These are phyloP conservation scores for Adansonia digitata DNA, from an alignment of 345 rosid genomes.

Conservation along the genomic window DNA sequence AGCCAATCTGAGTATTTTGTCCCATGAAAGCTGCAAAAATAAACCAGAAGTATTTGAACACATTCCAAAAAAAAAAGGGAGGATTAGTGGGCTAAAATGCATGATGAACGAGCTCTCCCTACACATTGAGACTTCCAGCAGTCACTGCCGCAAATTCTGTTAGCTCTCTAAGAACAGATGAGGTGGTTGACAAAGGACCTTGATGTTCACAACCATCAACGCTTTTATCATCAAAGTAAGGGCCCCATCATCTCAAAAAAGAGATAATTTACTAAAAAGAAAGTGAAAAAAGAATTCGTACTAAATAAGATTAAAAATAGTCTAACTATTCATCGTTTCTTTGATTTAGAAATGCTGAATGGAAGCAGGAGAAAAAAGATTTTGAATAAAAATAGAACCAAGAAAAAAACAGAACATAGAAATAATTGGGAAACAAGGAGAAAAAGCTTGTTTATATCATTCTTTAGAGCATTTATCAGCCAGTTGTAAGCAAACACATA, in stretches of 20 bases:
- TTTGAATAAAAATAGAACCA: neutral
- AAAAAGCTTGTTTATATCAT: conserved; percentile 70
- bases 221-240: conserved; percentile 75
- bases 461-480: conserved; percentile 67
- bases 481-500: conserved; percentile 14
- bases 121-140: conserved; percentile 61
- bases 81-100: conserved; percentile 1
- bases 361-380: neutral
- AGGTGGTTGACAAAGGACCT: conserved; percentile 72
- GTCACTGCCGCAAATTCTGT: conserved; percentile 60
- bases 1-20: conserved; percentile 69
- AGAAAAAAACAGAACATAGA: neutral
- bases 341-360: neutral
- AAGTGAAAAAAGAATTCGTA: neutral
- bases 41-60: conserved; percentile 22
- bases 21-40: conserved; percentile 68
- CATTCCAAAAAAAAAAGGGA: neutral
- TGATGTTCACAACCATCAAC: conserved; percentile 40
- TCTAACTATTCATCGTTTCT: neutral
- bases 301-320: neutral
- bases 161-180: conserved; percentile 79
- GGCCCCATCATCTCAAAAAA: conserved; percentile 60
- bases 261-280: neutral
- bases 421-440: neutral
- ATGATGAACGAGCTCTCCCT: neutral